phyloP scores from a whole-genome alignment of 2,329 filamentous ascomycete genomes.

The Penicillium sp. region DNA sequence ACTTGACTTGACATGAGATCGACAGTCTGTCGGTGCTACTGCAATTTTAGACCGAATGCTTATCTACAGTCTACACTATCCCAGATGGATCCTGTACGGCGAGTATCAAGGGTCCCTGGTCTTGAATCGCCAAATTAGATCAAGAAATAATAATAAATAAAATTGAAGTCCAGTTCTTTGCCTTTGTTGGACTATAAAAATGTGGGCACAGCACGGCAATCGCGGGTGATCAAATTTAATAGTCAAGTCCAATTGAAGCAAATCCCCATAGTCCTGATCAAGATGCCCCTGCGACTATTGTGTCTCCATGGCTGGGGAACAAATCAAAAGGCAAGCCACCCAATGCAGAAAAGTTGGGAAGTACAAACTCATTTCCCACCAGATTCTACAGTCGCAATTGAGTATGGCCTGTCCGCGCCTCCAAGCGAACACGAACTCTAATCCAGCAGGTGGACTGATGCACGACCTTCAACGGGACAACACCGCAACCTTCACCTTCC shows the following conservation, averaged over 20 bases:
- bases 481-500: conserved; percentile 31
- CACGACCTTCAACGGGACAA: conserved; percentile 30
- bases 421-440: conserved; percentile 2
- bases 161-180: background rate
- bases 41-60: background rate
- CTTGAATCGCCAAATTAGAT: background rate
- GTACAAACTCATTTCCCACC: conserved; percentile 1
- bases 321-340: conserved; percentile 27
- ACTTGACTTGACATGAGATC: background rate
- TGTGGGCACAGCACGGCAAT: background rate
- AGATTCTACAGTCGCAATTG: conserved; percentile 34
- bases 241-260: background rate
- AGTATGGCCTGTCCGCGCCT: conserved; percentile 17
- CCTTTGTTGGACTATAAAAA: conserved; percentile 1
- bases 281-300: conserved; percentile 32
- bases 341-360: background rate
- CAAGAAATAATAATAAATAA: background rate
- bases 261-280: background rate
- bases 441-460: conserved; percentile 25
- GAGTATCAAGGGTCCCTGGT: conserved; percentile 5
- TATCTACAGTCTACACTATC: background rate
- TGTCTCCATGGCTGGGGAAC: conserved; percentile 39
- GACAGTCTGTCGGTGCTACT: conserved; percentile 1
- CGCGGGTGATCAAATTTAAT: background rate
- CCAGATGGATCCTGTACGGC: background rate